Evolutionary conservation across 495 filamentous ascomycete species (phyloP).

Genomic region (Penicillium crystallinum): DNA sequence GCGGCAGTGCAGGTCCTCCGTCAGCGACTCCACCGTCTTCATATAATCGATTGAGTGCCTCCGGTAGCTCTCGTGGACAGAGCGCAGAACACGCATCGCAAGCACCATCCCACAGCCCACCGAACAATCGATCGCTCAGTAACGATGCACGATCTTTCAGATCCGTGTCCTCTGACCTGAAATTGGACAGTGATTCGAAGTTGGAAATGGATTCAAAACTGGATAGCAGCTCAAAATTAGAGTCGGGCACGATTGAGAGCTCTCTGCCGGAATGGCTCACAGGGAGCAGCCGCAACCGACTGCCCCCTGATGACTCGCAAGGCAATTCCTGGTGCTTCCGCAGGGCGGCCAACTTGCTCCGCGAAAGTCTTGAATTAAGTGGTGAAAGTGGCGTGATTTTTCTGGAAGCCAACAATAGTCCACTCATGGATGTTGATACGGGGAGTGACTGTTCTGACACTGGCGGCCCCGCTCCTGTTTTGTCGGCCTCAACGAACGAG

Average conservation of each 20-base stretch:
- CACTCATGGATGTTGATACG: slow-evolving; percentile 26
- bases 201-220: not conserved
- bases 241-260: slow-evolving; percentile 17
- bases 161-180: slow-evolving; percentile 24
- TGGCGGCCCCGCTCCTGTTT: slow-evolving; percentile 29
- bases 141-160: slow-evolving; percentile 28
- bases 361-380: slow-evolving; percentile 50
- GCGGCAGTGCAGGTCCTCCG: slow-evolving; percentile 16
- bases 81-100: slow-evolving; percentile 23
- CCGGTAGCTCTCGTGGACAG: slow-evolving; percentile 26
- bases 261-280: slow-evolving; percentile 39
- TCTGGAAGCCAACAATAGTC: slow-evolving; percentile 38
- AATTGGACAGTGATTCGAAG: not conserved
- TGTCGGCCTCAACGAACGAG: slow-evolving; percentile 35
- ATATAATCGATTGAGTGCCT: slow-evolving; percentile 24
- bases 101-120: slow-evolving; percentile 17
- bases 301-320: slow-evolving; percentile 35
- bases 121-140: slow-evolving; percentile 22
- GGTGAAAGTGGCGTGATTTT: slow-evolving; percentile 51
- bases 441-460: slow-evolving; percentile 32
- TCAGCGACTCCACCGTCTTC: slow-evolving; percentile 25
- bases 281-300: slow-evolving; percentile 28
- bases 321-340: slow-evolving; percentile 45
- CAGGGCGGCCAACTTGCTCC: slow-evolving; percentile 53
- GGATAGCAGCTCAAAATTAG: slow-evolving; percentile 15